phyloP scores from a whole-genome alignment of 2,329 filamentous ascomycete species.

The Alternaria novae-zelandiae region DNA sequence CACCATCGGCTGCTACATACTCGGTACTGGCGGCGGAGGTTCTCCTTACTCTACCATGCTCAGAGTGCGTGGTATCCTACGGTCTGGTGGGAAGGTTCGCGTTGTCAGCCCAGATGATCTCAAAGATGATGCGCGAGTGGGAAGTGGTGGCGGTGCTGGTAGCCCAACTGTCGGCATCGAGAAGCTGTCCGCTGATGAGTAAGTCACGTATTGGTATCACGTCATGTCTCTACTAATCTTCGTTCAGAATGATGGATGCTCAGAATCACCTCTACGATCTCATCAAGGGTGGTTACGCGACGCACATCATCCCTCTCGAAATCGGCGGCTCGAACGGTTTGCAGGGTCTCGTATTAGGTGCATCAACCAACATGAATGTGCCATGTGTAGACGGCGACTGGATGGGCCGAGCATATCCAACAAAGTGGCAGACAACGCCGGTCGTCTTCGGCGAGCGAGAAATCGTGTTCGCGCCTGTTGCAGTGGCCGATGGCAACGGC shows the following conservation, averaged over 20 bases:
- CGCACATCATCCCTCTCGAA: conserved; percentile 51
- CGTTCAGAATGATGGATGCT: conserved; percentile 45
- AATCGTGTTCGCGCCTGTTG: conserved; percentile 49
- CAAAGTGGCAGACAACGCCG: conserved; percentile 53
- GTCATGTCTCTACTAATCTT: background rate
- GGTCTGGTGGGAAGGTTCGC: conserved; percentile 49
- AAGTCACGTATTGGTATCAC: conserved; percentile 11
- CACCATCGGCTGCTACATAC: conserved; percentile 56
- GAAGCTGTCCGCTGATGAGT: conserved; percentile 52
- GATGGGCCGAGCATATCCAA: conserved; percentile 58
- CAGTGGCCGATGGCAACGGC: conserved; percentile 51
- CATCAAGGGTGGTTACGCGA: conserved; percentile 41
- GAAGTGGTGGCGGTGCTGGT: conserved; percentile 55
- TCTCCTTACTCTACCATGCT: conserved; percentile 55
- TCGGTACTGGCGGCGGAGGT: conserved; percentile 58
- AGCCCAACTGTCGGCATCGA: conserved; percentile 54
- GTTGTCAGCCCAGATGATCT: conserved; percentile 53
- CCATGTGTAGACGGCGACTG: conserved; percentile 56
- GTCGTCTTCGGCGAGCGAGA: conserved; percentile 51
- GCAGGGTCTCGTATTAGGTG: conserved; percentile 48
- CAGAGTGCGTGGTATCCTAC: conserved; percentile 50
- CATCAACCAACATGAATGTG: conserved; percentile 49
- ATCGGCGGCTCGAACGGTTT: conserved; percentile 58
- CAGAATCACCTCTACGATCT: conserved; percentile 45
- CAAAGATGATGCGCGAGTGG: conserved; percentile 53